Conservation (phyloP, 768 basidiomycete species). For the Phanerochaete sordida region DNA sequence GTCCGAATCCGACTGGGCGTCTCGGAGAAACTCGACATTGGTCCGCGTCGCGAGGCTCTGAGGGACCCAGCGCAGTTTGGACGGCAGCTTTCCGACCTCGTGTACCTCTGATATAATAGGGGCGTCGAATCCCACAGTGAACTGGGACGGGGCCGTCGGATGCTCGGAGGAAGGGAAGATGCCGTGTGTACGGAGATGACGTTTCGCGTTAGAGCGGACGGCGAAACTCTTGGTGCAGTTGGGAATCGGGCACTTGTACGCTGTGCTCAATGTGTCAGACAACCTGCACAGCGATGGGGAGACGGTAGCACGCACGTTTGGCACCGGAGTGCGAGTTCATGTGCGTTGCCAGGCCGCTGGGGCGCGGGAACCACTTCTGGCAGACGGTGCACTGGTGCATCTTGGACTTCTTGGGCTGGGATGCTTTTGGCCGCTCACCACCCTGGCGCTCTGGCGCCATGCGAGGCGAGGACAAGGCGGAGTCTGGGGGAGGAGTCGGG, state of each 20-base stretch:
- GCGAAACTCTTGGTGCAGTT: slow-evolving; percentile 67
- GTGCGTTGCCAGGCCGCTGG: slow-evolving; percentile 49
- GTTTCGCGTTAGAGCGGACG: slow-evolving; percentile 77
- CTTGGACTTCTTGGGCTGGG: slow-evolving; percentile 37
- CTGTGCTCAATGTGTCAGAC: slow-evolving; percentile 15
- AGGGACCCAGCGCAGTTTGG: slow-evolving; percentile 38
- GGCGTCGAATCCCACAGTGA: slow-evolving; percentile 42
- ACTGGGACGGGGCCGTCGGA: slow-evolving; percentile 24
- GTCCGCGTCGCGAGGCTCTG: slow-evolving; percentile 32
- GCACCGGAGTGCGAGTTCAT: slow-evolving; percentile 52
- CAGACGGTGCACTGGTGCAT: slow-evolving; percentile 48
- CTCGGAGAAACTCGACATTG: slow-evolving; percentile 28
- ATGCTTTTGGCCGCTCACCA: slow-evolving; percentile 10
- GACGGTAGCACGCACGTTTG: slow-evolving; percentile 37
- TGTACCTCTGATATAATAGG: slow-evolving; percentile 43
- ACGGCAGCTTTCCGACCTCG: slow-evolving; percentile 32
- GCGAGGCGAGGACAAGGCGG: slow-evolving; percentile 9
- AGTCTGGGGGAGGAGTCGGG: slow-evolving; percentile 13
- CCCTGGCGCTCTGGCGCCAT: slow-evolving; percentile 1
- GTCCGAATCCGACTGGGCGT: slow-evolving; percentile 24
- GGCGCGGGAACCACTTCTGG: slow-evolving; percentile 44
- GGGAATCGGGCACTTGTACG: slow-evolving; percentile 50
- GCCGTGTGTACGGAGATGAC: slow-evolving; percentile 76
- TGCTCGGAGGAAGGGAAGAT: slow-evolving; percentile 35
- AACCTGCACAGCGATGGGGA: neutral